phyloP scores from a whole-genome alignment of 768 basidiomycete species.

The Auriculariales sp. region DNA sequence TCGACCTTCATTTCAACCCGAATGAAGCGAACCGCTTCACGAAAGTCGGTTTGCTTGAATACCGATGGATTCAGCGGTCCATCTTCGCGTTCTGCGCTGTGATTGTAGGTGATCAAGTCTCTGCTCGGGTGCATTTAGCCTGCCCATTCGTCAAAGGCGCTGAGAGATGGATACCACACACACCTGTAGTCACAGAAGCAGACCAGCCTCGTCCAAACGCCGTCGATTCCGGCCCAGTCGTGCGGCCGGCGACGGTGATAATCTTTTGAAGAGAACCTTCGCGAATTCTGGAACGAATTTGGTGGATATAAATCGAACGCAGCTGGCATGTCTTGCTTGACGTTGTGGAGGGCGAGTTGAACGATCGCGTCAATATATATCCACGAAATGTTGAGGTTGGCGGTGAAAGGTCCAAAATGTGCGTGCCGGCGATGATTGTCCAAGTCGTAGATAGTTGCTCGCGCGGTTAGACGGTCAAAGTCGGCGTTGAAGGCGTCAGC shows the following conservation, averaged over 20 bases:
- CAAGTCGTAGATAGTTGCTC: slow-evolving; percentile 51
- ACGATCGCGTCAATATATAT: slow-evolving; percentile 44
- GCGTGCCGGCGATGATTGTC: slow-evolving; percentile 36
- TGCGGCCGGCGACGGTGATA: slow-evolving; percentile 13
- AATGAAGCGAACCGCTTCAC: slow-evolving; percentile 52
- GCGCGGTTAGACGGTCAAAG: slow-evolving; percentile 27
- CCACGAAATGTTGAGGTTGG: slow-evolving; percentile 36
- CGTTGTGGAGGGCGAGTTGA: slow-evolving; percentile 28
- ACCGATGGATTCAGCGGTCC: slow-evolving; percentile 27
- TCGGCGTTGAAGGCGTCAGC: slow-evolving; percentile 14
- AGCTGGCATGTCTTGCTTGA: slow-evolving; percentile 14
- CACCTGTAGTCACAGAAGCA: slow-evolving; percentile 72
- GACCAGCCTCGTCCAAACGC: slow-evolving; percentile 59
- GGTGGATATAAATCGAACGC: slow-evolving; percentile 28
- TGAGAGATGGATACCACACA: slow-evolving; percentile 1
- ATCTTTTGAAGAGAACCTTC: slow-evolving; percentile 38
- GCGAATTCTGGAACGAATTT: slow-evolving; percentile 34
- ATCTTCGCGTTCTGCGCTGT: slow-evolving; percentile 12
- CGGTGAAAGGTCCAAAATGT: slow-evolving; percentile 44
- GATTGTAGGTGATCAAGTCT: slow-evolving; percentile 23
- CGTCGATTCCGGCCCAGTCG: slow-evolving; percentile 69
- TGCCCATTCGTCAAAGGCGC: neutral
- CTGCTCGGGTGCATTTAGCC: slow-evolving; percentile 10
- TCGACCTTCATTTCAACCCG: slow-evolving; percentile 37
- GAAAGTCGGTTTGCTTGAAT: slow-evolving; percentile 40